Evolutionary conservation across 1,284 basidiomycete genomes (phyloP), one percentile per base, ranked within the genome.

Genomic region (Irpex sp.): DNA sequence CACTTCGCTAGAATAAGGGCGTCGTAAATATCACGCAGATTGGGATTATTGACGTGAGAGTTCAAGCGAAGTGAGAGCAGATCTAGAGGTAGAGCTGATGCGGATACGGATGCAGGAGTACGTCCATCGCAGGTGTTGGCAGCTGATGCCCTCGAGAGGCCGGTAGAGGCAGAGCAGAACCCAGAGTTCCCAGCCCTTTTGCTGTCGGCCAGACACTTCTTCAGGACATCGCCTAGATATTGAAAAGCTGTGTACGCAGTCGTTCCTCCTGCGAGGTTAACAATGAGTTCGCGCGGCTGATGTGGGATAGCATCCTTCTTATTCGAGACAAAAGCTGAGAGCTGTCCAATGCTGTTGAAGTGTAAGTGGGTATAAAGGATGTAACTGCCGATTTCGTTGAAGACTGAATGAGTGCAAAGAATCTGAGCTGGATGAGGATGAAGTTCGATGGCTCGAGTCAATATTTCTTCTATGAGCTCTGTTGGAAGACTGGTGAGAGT

Each of bases 1-100:
- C 66, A 83, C 82, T 80, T 79, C 13, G 79, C 73, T 2, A 77
- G 71, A 40, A 64, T 68, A 54, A 85, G 71, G 6, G 79, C 80
- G 15, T 75, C 73, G 61, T 77, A 76, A 38, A 85, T 72, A 52
- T 75, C 70, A 5, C 75, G 69, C 17, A 77, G 67, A 44, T 74
- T 68, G 0, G 71, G 68, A 63, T 82, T 80, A 38, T 68, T 70
- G 0, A 75, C 64, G 68, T 81, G 80, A 6, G 82, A 81, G 66
- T 83, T 76, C 60, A 83, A 68, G 59, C 77, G 73, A 13, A 85
- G 70, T 17, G 71, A 72, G 5, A 84, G 64, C 37, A 63, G 59
- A 47, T 79, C 77, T 51, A 82, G 68, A 51, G 44, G 34, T 31
- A 61, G 48, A 54, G 61, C 1, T n/a, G 26, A 44, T 67, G 63